phyloP scores from a whole-genome alignment of 2,329 filamentous ascomycete genomes.

The Paraphaeosphaeria sporulosa region DNA sequence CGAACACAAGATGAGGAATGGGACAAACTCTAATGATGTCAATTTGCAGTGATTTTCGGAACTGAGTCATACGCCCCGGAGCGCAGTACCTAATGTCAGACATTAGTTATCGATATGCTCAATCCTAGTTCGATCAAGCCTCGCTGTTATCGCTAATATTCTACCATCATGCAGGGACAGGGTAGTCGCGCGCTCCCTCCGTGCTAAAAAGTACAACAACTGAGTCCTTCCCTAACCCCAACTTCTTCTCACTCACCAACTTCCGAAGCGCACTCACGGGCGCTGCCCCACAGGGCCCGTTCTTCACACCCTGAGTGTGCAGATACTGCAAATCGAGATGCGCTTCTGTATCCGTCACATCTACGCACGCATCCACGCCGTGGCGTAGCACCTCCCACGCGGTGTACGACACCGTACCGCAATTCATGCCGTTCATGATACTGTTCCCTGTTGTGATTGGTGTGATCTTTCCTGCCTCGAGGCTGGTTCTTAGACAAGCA shows the following conservation, averaged over 20 bases:
- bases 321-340: slow-evolving; percentile 67
- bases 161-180: slow-evolving; percentile 3
- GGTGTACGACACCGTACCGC: slow-evolving; percentile 70
- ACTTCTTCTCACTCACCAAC: slow-evolving; percentile 48
- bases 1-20: too few species aligned
- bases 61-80: too few species aligned
- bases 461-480: slow-evolving; percentile 58
- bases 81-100: too few species aligned
- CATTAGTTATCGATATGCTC: too few species aligned
- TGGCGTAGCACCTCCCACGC: slow-evolving; percentile 68
- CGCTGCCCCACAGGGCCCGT: slow-evolving; percentile 71
- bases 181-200: slow-evolving; percentile 59
- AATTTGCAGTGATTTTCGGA: too few species aligned
- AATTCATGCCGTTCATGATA: slow-evolving; percentile 79
- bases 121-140: too few species aligned
- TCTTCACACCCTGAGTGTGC: slow-evolving; percentile 53
- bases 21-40: too few species aligned
- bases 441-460: slow-evolving; percentile 65
- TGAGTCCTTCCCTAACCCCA: slow-evolving; percentile 55
- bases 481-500: slow-evolving; percentile 62
- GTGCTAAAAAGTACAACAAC: slow-evolving; percentile 73
- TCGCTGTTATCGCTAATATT: background rate
- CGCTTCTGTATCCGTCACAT: slow-evolving; percentile 68
- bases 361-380: slow-evolving; percentile 67
- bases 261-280: slow-evolving; percentile 64